A percentile compares a stretch with the other conserved stretches of the same genome.
Conservation (phyloP, 192 early-diverging fungal species). For the Entomortierella lignicola region DNA sequence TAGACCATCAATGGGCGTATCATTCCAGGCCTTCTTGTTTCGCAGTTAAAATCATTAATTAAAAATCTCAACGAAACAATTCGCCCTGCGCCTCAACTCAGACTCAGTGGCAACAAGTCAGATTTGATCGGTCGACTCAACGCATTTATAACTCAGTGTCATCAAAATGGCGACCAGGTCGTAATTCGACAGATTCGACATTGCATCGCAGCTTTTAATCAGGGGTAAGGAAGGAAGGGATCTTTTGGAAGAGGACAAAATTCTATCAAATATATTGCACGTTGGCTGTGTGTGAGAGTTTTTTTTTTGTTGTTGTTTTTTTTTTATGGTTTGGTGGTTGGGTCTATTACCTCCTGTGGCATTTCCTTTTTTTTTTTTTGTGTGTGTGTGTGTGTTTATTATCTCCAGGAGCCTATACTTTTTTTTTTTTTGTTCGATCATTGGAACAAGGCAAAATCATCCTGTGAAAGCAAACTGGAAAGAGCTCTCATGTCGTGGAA, state of each 20-base stretch:
- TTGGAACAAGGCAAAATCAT: no score
- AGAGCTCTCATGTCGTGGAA: no score
- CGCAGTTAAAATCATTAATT: conserved; percentile 46
- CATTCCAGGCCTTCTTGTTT: conserved; percentile 47
- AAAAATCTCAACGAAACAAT: conserved; percentile 50
- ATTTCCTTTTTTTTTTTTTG: neutral
- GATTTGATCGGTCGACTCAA: conserved; percentile 35
- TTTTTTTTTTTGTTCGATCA: no score
- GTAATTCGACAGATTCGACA: conserved; percentile 54
- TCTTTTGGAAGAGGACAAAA: no score
- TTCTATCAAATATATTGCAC: no score
- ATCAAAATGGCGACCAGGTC: conserved; percentile 40
- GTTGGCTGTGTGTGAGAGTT: no score
- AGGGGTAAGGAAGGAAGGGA: conserved; percentile 36
- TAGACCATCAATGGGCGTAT: conserved; percentile 55
- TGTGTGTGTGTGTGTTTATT: no score
- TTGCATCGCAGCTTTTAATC: conserved; percentile 37
- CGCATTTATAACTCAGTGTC: conserved; percentile 28
- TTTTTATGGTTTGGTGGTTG: neutral
- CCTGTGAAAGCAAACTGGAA: no score
- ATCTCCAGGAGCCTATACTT: no score
- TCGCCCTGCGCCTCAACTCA: conserved; percentile 48
- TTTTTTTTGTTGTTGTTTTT: no score
- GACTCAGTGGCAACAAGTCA: conserved; percentile 51
- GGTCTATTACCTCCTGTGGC: neutral